A percentile compares a stretch with the other conserved stretches of the same genome.
phyloP scores from a whole-genome alignment of 2,329 filamentous ascomycete genomes.

The Aspergillus calidoustus region DNA sequence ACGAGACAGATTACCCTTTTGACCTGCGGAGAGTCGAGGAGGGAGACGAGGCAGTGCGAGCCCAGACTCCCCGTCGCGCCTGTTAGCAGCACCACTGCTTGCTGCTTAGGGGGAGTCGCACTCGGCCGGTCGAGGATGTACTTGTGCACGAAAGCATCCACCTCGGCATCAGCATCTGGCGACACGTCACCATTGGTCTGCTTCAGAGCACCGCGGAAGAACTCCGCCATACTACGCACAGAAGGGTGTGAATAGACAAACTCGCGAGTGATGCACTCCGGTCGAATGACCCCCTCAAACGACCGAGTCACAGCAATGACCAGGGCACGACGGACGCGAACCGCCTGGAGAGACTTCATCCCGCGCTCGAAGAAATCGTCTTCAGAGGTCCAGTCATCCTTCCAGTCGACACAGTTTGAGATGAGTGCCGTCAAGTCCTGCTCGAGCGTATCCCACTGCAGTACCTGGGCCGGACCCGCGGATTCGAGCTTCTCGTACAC shows the following conservation, averaged over 20 bases:
- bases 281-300: neutral
- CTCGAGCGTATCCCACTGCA: neutral
- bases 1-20: neutral
- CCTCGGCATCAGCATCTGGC: neutral
- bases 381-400: neutral
- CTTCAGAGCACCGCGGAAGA: neutral
- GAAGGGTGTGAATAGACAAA: conserved; percentile 7
- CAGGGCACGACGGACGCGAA: neutral
- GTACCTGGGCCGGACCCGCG: neutral
- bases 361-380: conserved; percentile 11
- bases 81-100: conserved; percentile 2
- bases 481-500: conserved; percentile 1
- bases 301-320: neutral
- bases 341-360: conserved; percentile 8
- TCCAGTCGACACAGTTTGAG: neutral
- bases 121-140: neutral
- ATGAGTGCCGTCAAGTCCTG: neutral
- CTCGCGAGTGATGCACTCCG: neutral
- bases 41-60: neutral
- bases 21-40: neutral
- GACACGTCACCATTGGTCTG: neutral
- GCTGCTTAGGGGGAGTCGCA: neutral
- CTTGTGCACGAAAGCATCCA: neutral
- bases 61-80: conserved; percentile 2
- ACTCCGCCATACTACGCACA: neutral